Conservation (phyloP, 2,329 filamentous ascomycete genomes). For the Colletotrichum falcatum region DNA sequence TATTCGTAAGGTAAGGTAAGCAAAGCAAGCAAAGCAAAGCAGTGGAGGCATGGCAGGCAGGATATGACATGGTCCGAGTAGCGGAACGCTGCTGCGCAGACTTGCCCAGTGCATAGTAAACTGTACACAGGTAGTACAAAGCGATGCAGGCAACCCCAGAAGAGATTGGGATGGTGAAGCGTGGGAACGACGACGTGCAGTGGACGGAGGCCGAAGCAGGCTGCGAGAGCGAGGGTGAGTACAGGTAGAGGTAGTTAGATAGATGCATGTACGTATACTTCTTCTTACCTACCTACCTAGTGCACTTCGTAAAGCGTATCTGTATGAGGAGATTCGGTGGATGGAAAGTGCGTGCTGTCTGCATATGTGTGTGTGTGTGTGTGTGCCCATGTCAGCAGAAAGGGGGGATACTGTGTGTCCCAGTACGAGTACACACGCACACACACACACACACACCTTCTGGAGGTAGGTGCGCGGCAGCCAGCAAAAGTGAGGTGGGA, state of each 20-base stretch:
- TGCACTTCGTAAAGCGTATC: slow-evolving; percentile 1
- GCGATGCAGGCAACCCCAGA: not conserved
- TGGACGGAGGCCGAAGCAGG: slow-evolving; percentile 11
- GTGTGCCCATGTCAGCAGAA: slow-evolving; percentile 12
- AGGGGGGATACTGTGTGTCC: not conserved
- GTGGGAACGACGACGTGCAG: not conserved
- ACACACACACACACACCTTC: too few species aligned
- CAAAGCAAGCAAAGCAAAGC: too few species aligned
- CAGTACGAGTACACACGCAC: not conserved
- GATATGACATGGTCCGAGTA: slow-evolving; percentile 12
- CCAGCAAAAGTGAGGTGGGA: not conserved
- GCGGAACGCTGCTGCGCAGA: not conserved
- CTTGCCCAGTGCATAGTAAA: not conserved
- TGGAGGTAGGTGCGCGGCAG: not conserved
- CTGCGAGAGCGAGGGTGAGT: slow-evolving; percentile 3
- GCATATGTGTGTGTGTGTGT: not conserved
- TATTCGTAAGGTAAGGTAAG: slow-evolving; percentile 30
- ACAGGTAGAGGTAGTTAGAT: too few species aligned
- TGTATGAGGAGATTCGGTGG: slow-evolving; percentile 8
- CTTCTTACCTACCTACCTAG: too few species aligned
- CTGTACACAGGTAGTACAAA: not conserved
- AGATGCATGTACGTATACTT: too few species aligned
- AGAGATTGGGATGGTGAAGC: not conserved
- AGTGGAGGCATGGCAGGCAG: slow-evolving; percentile 14
- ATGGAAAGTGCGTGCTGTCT: slow-evolving; percentile 1